These are phyloP conservation scores for Arabis alpina DNA, from an alignment of 345 rosid species.

Conservation along the genomic window DNA sequence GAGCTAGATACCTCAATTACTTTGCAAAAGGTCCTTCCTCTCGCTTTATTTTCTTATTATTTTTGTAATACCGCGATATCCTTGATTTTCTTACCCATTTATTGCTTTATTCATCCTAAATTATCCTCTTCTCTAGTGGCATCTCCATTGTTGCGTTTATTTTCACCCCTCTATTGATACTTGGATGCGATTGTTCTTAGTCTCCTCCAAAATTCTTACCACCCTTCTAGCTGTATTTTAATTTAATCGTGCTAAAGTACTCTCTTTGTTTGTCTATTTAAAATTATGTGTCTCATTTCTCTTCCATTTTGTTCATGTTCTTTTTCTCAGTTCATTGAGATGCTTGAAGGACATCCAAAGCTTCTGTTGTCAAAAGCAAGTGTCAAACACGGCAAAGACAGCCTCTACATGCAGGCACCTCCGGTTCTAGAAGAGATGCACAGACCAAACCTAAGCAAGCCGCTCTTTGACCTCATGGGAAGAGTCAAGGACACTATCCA, in stretches of 20 bases:
- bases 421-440: slow-evolving; percentile 91
- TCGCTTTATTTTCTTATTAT: slow-evolving; percentile 11
- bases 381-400: slow-evolving; percentile 59
- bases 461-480: slow-evolving; percentile 79
- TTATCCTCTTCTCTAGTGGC: slow-evolving; percentile 6
- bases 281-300: neutral
- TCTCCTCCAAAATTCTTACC: neutral
- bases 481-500: slow-evolving; percentile 60
- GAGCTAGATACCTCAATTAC: slow-evolving; percentile 77
- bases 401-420: slow-evolving; percentile 94
- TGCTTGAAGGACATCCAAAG: slow-evolving; percentile 81
- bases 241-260: neutral
- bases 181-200: neutral
- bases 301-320: slow-evolving; percentile 10
- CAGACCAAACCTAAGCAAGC: slow-evolving; percentile 63
- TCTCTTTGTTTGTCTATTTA: neutral
- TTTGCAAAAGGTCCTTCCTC: slow-evolving; percentile 69
- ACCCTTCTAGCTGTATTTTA: neutral
- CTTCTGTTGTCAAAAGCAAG: slow-evolving; percentile 77
- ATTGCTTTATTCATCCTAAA: slow-evolving; percentile 5
- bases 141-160: slow-evolving; percentile 4
- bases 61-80: neutral
- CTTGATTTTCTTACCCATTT: slow-evolving; percentile 11
- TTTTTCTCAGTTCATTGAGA: slow-evolving; percentile 64
- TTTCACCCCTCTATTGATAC: neutral